Evolutionary conservation across 306 rosid genomes (phyloP), one percentile per base, ranked within the genome.

Genomic region (Rubus idaeus): DNA sequence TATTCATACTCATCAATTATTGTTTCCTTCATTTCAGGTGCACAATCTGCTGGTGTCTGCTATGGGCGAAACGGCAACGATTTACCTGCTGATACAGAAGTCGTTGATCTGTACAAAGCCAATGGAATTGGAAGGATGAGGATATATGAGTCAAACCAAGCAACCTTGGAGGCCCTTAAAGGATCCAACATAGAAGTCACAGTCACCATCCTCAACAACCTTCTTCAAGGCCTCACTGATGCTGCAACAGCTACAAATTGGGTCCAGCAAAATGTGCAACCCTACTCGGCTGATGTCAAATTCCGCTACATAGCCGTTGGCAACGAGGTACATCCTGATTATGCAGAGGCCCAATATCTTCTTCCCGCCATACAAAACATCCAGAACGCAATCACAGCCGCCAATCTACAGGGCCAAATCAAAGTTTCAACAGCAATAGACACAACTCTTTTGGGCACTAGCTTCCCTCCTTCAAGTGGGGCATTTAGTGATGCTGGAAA

Each of bases 401-500:
- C 86, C 20, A 86, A 83, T 55, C 77, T 89, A 30, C 90, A 85
- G 2, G 35, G 35, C 35, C 35, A 30, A 74, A 84, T 87, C 11
- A 87, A 89, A 76, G 92, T 93, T 8, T 85, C 94, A 5, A 90
- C 90, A 17, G 84, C 88, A n/a, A 86, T 89, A 39, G 77, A 76
- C 57, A 35, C 70, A 3, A 7, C 63, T 5, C 70, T 87, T 21
- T 7, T 86, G 23, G 79, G n/a, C 1, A 58, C 49, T 3, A 18
- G 83, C 0, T 88, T 62, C 50, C 97, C 93, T 65, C 94, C 94
- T 0, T 86, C 72, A 0, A 4, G 16, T 0, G 87, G 89, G 6
- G 50, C 1, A 65, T 92, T 86, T 26, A 80, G 6, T 13, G 80
- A 8, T 3, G 2, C 30, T 1, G 88, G 88, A 23, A 39, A 0